A percentile compares a stretch with the other conserved stretches of the same genome.
These are phyloP conservation scores for Trametes maxima DNA, from an alignment of 768 basidiomycete species.

Conservation along the genomic window DNA sequence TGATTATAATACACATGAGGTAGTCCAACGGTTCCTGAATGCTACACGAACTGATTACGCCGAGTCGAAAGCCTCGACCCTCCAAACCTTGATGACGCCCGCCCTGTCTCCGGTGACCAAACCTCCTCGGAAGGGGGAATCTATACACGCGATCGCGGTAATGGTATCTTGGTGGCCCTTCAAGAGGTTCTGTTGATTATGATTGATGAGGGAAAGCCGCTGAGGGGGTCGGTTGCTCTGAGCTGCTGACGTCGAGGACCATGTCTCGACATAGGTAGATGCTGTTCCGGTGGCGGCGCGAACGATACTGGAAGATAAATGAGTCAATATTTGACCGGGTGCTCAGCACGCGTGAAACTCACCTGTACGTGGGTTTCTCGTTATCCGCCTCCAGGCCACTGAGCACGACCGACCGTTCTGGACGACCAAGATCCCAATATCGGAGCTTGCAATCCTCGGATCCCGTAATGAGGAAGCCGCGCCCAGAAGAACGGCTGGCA, in stretches of 20 bases:
- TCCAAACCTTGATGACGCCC: constrained; percentile 91
- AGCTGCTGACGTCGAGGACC: constrained; percentile 47
- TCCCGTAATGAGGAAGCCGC: constrained; percentile 83
- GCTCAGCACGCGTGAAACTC: constrained; percentile 21
- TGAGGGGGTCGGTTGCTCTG: constrained; percentile 71
- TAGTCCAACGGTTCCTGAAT: not conserved
- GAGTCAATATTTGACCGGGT: constrained; percentile 1
- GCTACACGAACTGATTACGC: not conserved
- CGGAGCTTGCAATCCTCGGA: constrained; percentile 89
- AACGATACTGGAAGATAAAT: constrained; percentile 31
- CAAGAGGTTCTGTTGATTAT: constrained; percentile 82
- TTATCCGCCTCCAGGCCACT: constrained; percentile 77
- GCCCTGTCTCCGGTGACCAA: constrained; percentile 90
- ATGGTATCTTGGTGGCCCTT: constrained; percentile 91
- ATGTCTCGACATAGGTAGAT: constrained; percentile 64
- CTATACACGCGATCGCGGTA: constrained; percentile 81
- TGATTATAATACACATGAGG: not conserved
- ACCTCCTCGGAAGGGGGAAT: constrained; percentile 91
- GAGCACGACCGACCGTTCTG: constrained; percentile 75
- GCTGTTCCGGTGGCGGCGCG: constrained; percentile 46
- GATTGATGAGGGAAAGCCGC: constrained; percentile 74
- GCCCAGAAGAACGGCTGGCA: constrained; percentile 40
- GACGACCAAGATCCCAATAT: constrained; percentile 81
- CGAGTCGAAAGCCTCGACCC: constrained; percentile 52
- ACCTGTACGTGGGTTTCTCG: constrained; percentile 83